phyloP scores from a whole-genome alignment of 1,284 basidiomycete genomes.

The Porodaedalea pini region DNA sequence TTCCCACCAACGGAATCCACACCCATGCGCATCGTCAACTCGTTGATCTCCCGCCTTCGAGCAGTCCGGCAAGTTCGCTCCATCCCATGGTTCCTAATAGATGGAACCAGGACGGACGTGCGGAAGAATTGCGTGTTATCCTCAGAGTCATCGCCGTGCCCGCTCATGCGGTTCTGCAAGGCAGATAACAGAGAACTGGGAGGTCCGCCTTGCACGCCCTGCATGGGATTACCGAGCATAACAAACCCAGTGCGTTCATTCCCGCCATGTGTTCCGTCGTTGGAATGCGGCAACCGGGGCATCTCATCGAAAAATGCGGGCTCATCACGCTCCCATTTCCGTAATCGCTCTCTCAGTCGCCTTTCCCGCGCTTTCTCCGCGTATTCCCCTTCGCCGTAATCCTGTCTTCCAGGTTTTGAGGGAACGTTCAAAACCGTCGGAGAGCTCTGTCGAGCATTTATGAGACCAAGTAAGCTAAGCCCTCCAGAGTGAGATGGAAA shows the following conservation, averaged over 20 bases:
- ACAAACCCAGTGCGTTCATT: slow-evolving; percentile 14
- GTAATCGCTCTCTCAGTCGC: slow-evolving; percentile 62
- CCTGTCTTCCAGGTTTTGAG: slow-evolving; percentile 34
- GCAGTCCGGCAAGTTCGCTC: slow-evolving; percentile 60
- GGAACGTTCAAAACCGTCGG: slow-evolving; percentile 19
- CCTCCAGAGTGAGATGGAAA: slow-evolving; percentile 26
- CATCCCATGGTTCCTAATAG: slow-evolving; percentile 46
- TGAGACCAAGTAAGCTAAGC: slow-evolving; percentile 34
- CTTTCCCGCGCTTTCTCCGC: slow-evolving; percentile 65
- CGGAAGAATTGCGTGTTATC: slow-evolving; percentile 57
- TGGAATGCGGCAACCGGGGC: slow-evolving; percentile 43
- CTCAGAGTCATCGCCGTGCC: slow-evolving; percentile 15
- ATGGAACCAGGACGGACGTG: slow-evolving; percentile 69
- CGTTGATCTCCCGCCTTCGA: slow-evolving; percentile 71
- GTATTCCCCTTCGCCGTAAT: slow-evolving; percentile 61
- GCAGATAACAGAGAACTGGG: slow-evolving; percentile 15
- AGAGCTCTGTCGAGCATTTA: slow-evolving; percentile 28
- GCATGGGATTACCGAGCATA: slow-evolving; percentile 23
- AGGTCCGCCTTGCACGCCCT: slow-evolving; percentile 27
- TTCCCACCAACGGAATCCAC: slow-evolving; percentile 69
- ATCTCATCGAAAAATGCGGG: slow-evolving; percentile 54
- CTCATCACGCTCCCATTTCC: slow-evolving; percentile 67
- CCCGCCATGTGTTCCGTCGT: slow-evolving; percentile 36
- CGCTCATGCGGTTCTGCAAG: slow-evolving; percentile 21
- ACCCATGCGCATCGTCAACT: slow-evolving; percentile 75